Conservation (phyloP, 2,329 filamentous ascomycete species). For the Fusarium tjaetaba region DNA sequence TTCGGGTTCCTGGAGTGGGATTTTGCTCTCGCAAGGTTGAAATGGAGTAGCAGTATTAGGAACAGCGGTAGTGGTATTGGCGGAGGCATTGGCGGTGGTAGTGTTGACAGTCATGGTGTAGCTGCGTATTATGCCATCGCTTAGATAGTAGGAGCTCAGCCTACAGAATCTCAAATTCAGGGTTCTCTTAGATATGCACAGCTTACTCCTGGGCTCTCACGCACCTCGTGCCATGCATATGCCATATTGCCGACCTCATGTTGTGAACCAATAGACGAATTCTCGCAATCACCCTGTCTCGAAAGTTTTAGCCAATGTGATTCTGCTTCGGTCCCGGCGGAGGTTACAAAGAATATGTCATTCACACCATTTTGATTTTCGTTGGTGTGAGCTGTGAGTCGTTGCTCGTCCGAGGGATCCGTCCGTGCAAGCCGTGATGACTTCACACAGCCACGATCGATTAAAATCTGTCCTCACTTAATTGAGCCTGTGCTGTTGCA, state of each 20-base stretch:
- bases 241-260: conserved; percentile 15
- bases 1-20: conserved; percentile 54
- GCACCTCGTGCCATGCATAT: conserved; percentile 6
- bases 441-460: conserved; percentile 18
- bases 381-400: background rate
- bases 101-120: background rate
- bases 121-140: conserved; percentile 1
- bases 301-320: background rate
- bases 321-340: conserved; percentile 11
- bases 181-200: conserved; percentile 10
- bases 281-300: conserved; percentile 27
- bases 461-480: background rate
- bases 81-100: background rate
- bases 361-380: conserved; percentile 9
- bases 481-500: background rate
- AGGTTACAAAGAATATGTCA: background rate
- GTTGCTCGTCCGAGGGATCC: conserved; percentile 17
- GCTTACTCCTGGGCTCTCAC: conserved; percentile 13
- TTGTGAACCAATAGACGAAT: conserved; percentile 20
- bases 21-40: conserved; percentile 49
- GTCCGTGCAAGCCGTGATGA: background rate
- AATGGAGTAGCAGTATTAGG: conserved; percentile 7
- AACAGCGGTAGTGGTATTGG: background rate
- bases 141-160: conserved; percentile 20
- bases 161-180: conserved; percentile 1